These are phyloP conservation scores for Suaeda aralocaspica DNA, from an alignment of 148 eudicot genomes.

Conservation along the genomic window DNA sequence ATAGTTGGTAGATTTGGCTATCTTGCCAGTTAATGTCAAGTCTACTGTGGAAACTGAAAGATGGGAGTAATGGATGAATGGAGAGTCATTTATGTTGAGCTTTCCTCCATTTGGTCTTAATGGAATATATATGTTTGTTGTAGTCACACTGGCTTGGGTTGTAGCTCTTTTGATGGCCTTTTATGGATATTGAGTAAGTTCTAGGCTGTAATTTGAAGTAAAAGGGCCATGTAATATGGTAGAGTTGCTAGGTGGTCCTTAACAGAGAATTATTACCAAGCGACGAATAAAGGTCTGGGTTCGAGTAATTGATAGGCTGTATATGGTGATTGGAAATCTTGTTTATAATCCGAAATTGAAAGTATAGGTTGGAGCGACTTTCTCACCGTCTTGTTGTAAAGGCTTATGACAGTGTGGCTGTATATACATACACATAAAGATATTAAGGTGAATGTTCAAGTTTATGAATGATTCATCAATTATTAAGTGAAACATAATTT, in stretches of 20 bases:
- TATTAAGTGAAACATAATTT: not conserved
- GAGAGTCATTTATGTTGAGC: constrained; percentile 12
- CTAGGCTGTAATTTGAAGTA: constrained; percentile 14
- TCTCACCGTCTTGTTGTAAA: not conserved
- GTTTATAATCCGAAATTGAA: not conserved
- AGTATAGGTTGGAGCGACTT: not conserved
- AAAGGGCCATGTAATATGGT: constrained; percentile 17
- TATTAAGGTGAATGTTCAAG: not conserved
- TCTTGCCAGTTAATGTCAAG: constrained; percentile 33
- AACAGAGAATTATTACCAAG: constrained; percentile 5
- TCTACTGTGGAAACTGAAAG: constrained; percentile 18
- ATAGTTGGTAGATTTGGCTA: constrained; percentile 34
- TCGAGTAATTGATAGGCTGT: not conserved
- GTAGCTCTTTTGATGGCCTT: not conserved
- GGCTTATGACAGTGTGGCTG: too few relatives aligned
- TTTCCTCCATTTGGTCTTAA: constrained; percentile 15
- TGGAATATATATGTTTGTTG: constrained; percentile 15
- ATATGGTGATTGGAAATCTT: not conserved
- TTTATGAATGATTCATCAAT: not conserved
- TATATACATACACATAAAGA: too few relatives aligned
- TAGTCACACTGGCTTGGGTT: not conserved
- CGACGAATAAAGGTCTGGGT: not conserved
- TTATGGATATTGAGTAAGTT: constrained; percentile 5
- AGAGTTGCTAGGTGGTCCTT: constrained; percentile 28
- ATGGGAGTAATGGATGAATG: constrained; percentile 14